These are phyloP conservation scores for Linum lewisii DNA, from an alignment of 345 rosid genomes.

Conservation along the genomic window DNA sequence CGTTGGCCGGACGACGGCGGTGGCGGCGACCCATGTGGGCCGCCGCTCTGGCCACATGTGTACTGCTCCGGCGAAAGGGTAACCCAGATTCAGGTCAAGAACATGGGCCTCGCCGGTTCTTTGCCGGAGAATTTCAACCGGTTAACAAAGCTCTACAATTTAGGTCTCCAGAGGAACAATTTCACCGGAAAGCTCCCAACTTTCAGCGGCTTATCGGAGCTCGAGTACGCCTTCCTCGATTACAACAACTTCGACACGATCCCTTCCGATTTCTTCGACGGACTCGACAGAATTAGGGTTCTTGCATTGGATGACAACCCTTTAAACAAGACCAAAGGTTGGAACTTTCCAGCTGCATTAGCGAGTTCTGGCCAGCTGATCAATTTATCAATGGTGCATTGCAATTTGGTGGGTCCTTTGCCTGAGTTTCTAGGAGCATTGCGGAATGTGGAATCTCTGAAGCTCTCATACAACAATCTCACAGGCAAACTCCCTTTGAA, in stretches of 20 bases:
- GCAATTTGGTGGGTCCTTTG: conserved; percentile 34
- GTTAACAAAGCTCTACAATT: conserved; percentile 31
- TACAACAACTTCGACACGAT: conserved; percentile 32
- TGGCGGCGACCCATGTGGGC: conserved; percentile 42
- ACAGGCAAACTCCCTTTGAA: conserved; percentile 34
- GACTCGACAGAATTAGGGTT: conserved; percentile 26
- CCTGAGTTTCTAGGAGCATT: conserved; percentile 35
- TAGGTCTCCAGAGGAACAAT: conserved; percentile 42
- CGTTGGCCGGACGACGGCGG: conserved; percentile 35
- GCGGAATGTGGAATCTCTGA: conserved; percentile 23
- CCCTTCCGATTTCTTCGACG: conserved; percentile 40
- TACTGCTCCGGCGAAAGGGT: conserved; percentile 36
- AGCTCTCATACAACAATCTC: conserved; percentile 33
- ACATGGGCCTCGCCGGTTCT: conserved; percentile 31
- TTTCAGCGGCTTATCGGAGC: conserved; percentile 34
- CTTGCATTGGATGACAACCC: conserved; percentile 44
- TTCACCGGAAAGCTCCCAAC: conserved; percentile 33
- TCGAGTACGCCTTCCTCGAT: conserved; percentile 35
- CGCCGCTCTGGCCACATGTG: conserved; percentile 42
- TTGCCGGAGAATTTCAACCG: conserved; percentile 36
- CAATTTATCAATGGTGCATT: conserved; percentile 26
- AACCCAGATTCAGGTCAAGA: conserved; percentile 41
- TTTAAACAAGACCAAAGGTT: conserved; percentile 30
- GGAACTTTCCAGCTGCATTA: conserved; percentile 34
- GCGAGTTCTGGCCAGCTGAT: conserved; percentile 26